phyloP scores from a whole-genome alignment of 345 rosid genomes.

The Zanthoxylum bungeanum region DNA sequence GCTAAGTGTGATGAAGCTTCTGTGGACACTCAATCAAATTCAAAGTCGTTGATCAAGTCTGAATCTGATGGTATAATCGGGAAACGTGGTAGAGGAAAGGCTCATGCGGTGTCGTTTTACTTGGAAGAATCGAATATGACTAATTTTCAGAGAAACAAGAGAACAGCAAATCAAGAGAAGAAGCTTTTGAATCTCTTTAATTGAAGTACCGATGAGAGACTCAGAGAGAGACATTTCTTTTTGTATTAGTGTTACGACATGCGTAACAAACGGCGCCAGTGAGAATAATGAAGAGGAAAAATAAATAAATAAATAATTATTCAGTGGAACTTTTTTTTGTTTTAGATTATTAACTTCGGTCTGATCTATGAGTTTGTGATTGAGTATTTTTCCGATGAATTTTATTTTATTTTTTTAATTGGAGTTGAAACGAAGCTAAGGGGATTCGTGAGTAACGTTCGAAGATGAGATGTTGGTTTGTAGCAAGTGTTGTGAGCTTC shows the following conservation, averaged over 20 bases:
- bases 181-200: conserved; percentile 69
- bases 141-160: conserved; percentile 19
- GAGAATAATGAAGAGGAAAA: conserved; percentile 17
- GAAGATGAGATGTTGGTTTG: neutral
- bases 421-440: no score
- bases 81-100: conserved; percentile 24
- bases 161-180: conserved; percentile 20
- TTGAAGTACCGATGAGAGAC: conserved; percentile 14
- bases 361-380: neutral
- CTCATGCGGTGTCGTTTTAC: conserved; percentile 25
- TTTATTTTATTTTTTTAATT: neutral
- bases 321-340: neutral
- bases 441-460: no score
- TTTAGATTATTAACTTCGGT: neutral
- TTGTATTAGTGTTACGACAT: neutral
- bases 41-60: no score
- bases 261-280: conserved; percentile 18
- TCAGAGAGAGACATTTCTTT: no score
- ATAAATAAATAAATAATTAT: neutral
- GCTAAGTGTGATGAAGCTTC: conserved; percentile 30
- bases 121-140: conserved; percentile 39
- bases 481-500: neutral
- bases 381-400: neutral
- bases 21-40: conserved; percentile 21
- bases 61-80: neutral